Evolutionary conservation across 129 eudicot species (phyloP), one percentile per base, ranked within the genome.

Genomic region (Deinandra increscens): DNA sequence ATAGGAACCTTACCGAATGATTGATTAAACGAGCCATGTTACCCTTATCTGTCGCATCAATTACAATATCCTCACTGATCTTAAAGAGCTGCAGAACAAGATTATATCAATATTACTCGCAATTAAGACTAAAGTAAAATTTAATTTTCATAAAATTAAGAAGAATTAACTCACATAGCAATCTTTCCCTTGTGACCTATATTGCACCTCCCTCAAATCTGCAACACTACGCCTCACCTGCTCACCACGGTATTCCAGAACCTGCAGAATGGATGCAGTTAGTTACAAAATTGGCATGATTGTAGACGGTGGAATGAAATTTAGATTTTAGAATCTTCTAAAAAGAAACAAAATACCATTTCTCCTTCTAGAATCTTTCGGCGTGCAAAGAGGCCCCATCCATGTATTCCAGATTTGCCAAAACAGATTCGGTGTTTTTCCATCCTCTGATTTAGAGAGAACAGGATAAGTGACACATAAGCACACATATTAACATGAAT

Each of bases 301-400:
- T 70, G 14, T 49, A 68, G 18, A 68, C 0, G 11, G 36, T 36
- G 15, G 31, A 43, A 41, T 20, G 22, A 17, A 43, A 43, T 23
- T 4, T 43, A 6, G 44, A n/a, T 9, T 42, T 10, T 22, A 46
- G 50, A 45, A 73, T 9, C 38, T 23, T 74, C 20, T 19, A 7
- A 19, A 13, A 44, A 10, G 6, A 53, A 23, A 6, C 44, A 10
- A 13, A 22, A 31, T 88, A 93, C 98, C 98, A 89, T 89, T 69
- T 93, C 88, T 69, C 96, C 98, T 85, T 89, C 97, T 75, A 75
- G 95, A 66, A 93, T 89, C 73, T 42, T 83, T 6, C 85, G 82
- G 50, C 97, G 86, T 15, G 98, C 98, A 85, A 93, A 93, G 37
- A 93, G 95, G 66, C 98, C 98, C 98, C 98, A 93, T 56, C 97